phyloP scores from a whole-genome alignment of 2,329 filamentous ascomycete genomes.

The Penicillium sp. region DNA sequence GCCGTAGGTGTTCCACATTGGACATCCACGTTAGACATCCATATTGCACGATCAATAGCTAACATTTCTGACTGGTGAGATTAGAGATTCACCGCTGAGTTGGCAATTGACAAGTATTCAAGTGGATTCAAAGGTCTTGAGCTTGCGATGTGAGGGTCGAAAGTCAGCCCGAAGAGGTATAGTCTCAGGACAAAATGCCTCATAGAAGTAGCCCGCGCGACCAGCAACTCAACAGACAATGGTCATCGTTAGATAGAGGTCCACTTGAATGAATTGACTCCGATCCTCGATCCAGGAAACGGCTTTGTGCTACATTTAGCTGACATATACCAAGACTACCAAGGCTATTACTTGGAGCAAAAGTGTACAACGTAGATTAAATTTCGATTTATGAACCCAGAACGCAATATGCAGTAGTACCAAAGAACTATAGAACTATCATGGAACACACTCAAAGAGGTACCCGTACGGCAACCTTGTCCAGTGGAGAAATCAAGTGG shows the following conservation, averaged over 20 bases:
- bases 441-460: neutral
- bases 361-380: too few species aligned
- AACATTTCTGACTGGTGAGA: neutral
- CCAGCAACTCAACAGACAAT: conserved; percentile 2
- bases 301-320: neutral
- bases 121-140: conserved; percentile 3
- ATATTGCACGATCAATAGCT: too few species aligned
- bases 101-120: conserved; percentile 6
- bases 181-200: conserved; percentile 20
- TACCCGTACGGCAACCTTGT: neutral
- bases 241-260: conserved; percentile 5
- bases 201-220: conserved; percentile 9
- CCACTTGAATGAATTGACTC: conserved; percentile 3
- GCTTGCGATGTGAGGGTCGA: neutral
- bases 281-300: neutral
- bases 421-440: too few species aligned
- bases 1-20: neutral
- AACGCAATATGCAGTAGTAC: too few species aligned
- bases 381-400: too few species aligned
- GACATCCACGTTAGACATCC: neutral
- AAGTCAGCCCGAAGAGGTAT: conserved; percentile 7
- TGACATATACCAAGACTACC: too few species aligned
- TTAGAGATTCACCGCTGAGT: conserved; percentile 4
- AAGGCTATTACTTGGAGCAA: too few species aligned
- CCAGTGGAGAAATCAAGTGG: neutral